phyloP scores from a whole-genome alignment of 805 yeast genomes.

The Priceomyces castillae region DNA sequence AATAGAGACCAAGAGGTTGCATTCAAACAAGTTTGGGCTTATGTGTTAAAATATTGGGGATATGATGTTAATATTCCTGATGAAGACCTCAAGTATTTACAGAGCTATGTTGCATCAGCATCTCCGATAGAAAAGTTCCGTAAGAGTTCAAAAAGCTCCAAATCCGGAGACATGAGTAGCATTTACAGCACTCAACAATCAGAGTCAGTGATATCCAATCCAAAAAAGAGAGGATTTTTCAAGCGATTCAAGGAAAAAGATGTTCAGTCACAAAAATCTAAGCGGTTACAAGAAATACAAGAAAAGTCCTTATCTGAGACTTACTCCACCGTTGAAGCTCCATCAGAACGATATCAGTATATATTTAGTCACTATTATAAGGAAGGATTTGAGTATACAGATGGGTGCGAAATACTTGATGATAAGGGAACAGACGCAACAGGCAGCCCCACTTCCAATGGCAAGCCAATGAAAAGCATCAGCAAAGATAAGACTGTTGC shows the following conservation, averaged over 20 bases:
- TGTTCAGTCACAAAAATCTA: slow-evolving; percentile 19
- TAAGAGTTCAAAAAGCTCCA: not conserved
- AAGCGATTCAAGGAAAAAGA: slow-evolving; percentile 13
- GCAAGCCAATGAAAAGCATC: too few species aligned
- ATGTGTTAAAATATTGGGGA: slow-evolving; percentile 60
- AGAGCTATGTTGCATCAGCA: not conserved
- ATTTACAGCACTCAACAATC: not conserved
- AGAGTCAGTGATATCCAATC: slow-evolving; percentile 10
- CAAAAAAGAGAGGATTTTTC: slow-evolving; percentile 32
- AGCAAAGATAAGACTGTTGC: too few species aligned
- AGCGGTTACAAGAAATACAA: slow-evolving; percentile 27
- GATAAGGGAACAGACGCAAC: slow-evolving; percentile 12
- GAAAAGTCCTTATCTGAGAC: slow-evolving; percentile 24
- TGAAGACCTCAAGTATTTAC: slow-evolving; percentile 21
- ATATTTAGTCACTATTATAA: slow-evolving; percentile 21
- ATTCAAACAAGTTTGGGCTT: slow-evolving; percentile 71
- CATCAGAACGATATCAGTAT: slow-evolving; percentile 19
- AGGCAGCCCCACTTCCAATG: slow-evolving; percentile 13
- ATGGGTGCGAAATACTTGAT: slow-evolving; percentile 12
- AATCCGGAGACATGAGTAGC: slow-evolving; percentile 11
- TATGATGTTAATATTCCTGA: slow-evolving; percentile 30
- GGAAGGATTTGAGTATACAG: slow-evolving; percentile 10
- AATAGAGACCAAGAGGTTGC: slow-evolving; percentile 56
- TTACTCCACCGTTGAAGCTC: slow-evolving; percentile 21
- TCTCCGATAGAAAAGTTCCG: not conserved